Evolutionary conservation across 1,284 basidiomycete species (phyloP), one percentile per base, ranked within the genome.

Genomic region (Puccinia novopanici): DNA sequence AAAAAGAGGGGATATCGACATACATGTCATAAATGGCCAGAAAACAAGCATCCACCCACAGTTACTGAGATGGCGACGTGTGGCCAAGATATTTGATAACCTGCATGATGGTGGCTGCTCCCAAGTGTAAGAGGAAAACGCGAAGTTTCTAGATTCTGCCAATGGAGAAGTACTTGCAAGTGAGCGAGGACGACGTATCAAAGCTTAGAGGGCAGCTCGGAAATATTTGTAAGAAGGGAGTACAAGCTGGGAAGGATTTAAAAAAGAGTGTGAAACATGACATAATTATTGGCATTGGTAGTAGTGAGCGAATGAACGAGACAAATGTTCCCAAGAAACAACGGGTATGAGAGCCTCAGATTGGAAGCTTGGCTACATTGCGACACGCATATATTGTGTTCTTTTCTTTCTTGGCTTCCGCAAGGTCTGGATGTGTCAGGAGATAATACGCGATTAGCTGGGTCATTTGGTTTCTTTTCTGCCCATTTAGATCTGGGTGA

Each of bases 351-450:
- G 22, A 34, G 9, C 37, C 13, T 77, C n/a, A 77, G 27, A 77
- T 77, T n/a, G 75, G 75, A 45, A 77, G 63, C n/a, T 77, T 67
- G 30, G 15, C 75, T 30, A 48, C 27, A 5, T 52, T 45, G n/a
- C 75, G 57, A n/a, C 75, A 77, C 68, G 75, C 65, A 48, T 37
- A 17, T 6, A 77, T 55, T 2, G 65, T 77, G 27, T 40, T 55
- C 37, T 70, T 77, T 37, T 77, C 75, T 30, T 77, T 77, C 48
- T 68, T 54, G n/a, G 54, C 40, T 42, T 77, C 75, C 22, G 65
- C 48, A 17, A 77, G 40, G 27, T 77, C 75, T 77, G 30, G 13
- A n/a, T n/a, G n/a, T n/a, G 34, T 30, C 19, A 37, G 22, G 42
- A 22, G 40, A 9, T n/a, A n/a, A n/a, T n/a, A n/a, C n/a, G 17